Base-by-base conservation (phyloP, 805 yeast genomes). In the Cyberlindnera bimundalis region DNA sequence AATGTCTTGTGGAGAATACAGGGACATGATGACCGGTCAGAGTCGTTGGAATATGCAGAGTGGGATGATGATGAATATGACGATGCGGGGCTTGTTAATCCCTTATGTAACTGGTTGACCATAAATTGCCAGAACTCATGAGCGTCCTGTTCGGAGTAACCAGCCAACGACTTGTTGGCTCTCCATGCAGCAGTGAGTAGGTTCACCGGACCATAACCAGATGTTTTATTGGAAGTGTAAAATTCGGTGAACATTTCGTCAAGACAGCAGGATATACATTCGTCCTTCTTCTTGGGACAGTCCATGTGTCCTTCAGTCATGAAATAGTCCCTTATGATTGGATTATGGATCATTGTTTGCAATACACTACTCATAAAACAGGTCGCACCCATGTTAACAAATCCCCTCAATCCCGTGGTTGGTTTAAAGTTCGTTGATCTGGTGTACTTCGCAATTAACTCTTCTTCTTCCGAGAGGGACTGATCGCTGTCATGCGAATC, bases 81-180 rank as follows among this genome's bases (percentile, higher is more conserved):
- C 7, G 43, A 38, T 6, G 28, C 8, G 13, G 50, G 45, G 10
- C 46, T 50, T 14, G 47, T 50, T 20, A 61, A 51, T 26, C 64
- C 71, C 29, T 57, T 53, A 42, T 93, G 99, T 42, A 93, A 63
- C 62, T 89, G 95, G 61, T 91, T 85, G 28, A 91, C 70, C 21
- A 91, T 57, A 59, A 91, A 90, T 59, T 93, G 97, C 83, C 95
- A 83, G 62, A 91, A 93, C 62, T 93, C 99, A 64, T 93, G 99
- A 0, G 99, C 98, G 60, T 93, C 99, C 63, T 93, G 99, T 62
- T 93, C 97, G 26, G 93, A 84, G 51, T 90, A 90, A 2, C 99
- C 99, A 0, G 97, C 96, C 43, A 93, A 73, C 25, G 88, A 76
- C 50, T 84, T 77, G 52, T 87, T 85, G 34, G 82, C 81, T 53